phyloP scores from a whole-genome alignment of 2,329 filamentous ascomycete genomes.

The Parafenestella ontariensis region DNA sequence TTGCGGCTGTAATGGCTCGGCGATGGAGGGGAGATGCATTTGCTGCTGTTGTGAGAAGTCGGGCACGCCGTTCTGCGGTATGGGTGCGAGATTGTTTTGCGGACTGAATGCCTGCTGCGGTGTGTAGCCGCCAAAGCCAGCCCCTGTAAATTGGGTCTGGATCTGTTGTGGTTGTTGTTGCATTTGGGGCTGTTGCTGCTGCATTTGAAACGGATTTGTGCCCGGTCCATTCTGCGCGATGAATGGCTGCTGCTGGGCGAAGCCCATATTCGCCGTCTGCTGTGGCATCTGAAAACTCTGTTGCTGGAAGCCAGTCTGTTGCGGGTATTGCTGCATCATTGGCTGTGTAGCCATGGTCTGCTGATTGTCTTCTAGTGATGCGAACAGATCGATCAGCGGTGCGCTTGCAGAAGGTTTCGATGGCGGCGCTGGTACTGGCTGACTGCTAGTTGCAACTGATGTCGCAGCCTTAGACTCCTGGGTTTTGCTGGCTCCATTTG shows the following conservation, averaged over 20 bases:
- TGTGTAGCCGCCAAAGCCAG: slow-evolving; percentile 84
- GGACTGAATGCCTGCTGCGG: slow-evolving; percentile 64
- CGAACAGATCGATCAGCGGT: slow-evolving; percentile 45
- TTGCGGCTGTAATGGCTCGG: slow-evolving; percentile 55
- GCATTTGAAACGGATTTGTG: slow-evolving; percentile 91
- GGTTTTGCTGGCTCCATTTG: slow-evolving; percentile 48
- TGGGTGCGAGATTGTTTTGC: slow-evolving; percentile 53
- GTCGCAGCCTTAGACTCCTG: slow-evolving; percentile 42
- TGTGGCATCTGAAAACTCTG: slow-evolving; percentile 50
- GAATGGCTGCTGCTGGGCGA: slow-evolving; percentile 56
- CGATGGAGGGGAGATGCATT: slow-evolving; percentile 39
- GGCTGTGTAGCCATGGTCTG: slow-evolving; percentile 46
- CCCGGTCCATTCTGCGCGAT: slow-evolving; percentile 66
- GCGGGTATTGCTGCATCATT: slow-evolving; percentile 43
- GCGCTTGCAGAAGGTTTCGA: slow-evolving; percentile 24
- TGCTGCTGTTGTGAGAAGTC: slow-evolving; percentile 53
- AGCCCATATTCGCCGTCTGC: slow-evolving; percentile 43
- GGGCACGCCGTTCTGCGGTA: slow-evolving; percentile 58
- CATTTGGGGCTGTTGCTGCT: slow-evolving; percentile 58
- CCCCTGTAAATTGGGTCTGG: slow-evolving; percentile 71
- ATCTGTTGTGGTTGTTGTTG: slow-evolving; percentile 53
- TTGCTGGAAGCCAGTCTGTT: slow-evolving; percentile 37
- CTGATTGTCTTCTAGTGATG: slow-evolving; percentile 44
- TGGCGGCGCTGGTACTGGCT: slow-evolving; percentile 27
- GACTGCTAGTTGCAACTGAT: slow-evolving; percentile 33